These are phyloP conservation scores for Didymella pomorum DNA, from an alignment of 2,329 filamentous ascomycete species.

Conservation along the genomic window DNA sequence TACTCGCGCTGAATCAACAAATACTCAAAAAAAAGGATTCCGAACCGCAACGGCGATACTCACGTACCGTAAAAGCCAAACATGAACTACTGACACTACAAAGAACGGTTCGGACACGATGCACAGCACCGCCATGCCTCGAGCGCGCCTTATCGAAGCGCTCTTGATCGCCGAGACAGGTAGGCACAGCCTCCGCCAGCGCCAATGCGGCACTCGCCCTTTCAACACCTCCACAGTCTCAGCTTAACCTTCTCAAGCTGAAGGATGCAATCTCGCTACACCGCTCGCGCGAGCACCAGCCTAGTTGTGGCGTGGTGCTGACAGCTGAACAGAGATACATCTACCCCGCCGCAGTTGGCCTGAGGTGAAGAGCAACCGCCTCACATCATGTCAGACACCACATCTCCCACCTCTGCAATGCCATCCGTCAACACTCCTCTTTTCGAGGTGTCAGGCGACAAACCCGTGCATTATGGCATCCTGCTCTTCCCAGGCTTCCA, in stretches of 20 bases:
- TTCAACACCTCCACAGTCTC: not conserved
- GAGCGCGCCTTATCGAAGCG: not conserved
- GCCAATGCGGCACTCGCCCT: not conserved
- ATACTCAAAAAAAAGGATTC: not conserved
- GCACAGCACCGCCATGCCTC: not conserved
- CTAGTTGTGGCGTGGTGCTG: slow-evolving; percentile 21
- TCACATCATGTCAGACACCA: slow-evolving; percentile 5
- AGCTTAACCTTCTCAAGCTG: slow-evolving; percentile 14
- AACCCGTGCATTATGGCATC: slow-evolving; percentile 33
- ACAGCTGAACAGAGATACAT: slow-evolving; percentile 13
- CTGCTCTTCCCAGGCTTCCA: slow-evolving; percentile 36
- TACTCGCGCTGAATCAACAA: not conserved
- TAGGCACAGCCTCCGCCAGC: not conserved
- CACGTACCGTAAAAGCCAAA: not conserved
- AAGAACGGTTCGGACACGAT: not conserved
- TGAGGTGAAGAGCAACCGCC: slow-evolving; percentile 4
- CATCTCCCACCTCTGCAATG: not conserved
- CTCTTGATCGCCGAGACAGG: not conserved
- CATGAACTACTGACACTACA: not conserved
- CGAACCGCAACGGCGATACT: not conserved
- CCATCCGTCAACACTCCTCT: slow-evolving; percentile 10
- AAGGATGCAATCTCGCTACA: slow-evolving; percentile 6
- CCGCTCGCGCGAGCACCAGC: slow-evolving; percentile 3
- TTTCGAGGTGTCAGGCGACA: slow-evolving; percentile 23
- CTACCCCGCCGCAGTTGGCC: slow-evolving; percentile 15